Evolutionary conservation across 2,329 filamentous ascomycete genomes (phyloP).

Genomic region (Sordariomycetes sp.): DNA sequence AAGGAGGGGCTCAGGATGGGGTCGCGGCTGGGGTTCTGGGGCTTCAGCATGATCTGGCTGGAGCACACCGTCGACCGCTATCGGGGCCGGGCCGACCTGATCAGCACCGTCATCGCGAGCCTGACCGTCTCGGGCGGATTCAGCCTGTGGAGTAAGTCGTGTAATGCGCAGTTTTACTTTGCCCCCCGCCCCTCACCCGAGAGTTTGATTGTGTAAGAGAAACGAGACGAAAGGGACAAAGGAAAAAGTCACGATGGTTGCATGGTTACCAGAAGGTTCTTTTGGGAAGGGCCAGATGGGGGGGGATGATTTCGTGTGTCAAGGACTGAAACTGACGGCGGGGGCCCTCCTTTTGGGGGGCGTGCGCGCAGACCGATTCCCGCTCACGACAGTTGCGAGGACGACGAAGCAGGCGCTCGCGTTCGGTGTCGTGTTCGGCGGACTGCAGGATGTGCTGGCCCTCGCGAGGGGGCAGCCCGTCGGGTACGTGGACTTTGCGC

Average conservation of each 20-base stretch:
- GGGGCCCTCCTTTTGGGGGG: neutral
- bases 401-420: conserved; percentile 73
- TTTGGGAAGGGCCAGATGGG: neutral
- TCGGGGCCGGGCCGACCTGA: conserved; percentile 58
- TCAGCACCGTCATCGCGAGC: conserved; percentile 74
- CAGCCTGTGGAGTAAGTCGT: conserved; percentile 67
- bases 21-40: conserved; percentile 59
- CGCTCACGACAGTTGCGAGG: conserved; percentile 62
- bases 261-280: neutral
- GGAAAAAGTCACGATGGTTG: neutral
- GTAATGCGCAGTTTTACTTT: too few species aligned
- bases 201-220: neutral
- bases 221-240: neutral
- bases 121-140: conserved; percentile 78
- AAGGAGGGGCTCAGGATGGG: conserved; percentile 72
- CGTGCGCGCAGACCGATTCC: conserved; percentile 56
- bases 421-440: conserved; percentile 69
- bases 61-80: conserved; percentile 79
- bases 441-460: conserved; percentile 66
- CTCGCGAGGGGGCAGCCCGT: conserved; percentile 60
- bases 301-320: neutral
- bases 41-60: conserved; percentile 63
- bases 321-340: neutral
- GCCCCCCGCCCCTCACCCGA: too few species aligned
- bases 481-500: conserved; percentile 52